Percentiles rank a stretch among this genome's conserved stretches.
Conservation (phyloP, 1,284 basidiomycete genomes). For the Tylopilus sp. region DNA sequence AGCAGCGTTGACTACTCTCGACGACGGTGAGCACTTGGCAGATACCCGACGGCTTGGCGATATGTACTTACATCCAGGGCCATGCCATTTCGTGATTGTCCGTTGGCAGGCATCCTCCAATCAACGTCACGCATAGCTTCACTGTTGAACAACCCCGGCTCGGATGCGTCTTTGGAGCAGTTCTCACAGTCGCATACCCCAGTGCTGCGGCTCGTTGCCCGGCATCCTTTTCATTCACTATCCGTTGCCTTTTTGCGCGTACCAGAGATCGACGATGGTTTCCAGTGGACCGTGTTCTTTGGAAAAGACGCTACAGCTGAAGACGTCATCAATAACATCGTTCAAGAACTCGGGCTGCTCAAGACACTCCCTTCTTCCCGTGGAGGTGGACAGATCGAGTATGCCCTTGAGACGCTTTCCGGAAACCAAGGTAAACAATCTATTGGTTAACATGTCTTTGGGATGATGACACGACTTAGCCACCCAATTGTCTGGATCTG, state of each 20-base stretch:
- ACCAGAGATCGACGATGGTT: conserved; percentile 74
- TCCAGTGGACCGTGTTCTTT: conserved; percentile 60
- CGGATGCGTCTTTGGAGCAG: conserved; percentile 41
- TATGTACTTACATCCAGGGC: conserved; percentile 11
- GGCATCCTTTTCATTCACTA: conserved; percentile 56
- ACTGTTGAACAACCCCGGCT: conserved; percentile 40
- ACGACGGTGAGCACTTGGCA: conserved; percentile 50
- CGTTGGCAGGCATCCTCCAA: conserved; percentile 47
- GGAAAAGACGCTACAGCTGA: conserved; percentile 49
- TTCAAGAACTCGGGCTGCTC: conserved; percentile 66
- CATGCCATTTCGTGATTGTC: conserved; percentile 1
- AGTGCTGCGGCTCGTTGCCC: conserved; percentile 64
- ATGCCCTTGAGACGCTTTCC: conserved; percentile 48
- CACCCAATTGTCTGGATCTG: conserved; percentile 12
- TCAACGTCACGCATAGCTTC: conserved; percentile 46
- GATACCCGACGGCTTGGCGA: background rate
- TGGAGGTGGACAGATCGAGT: conserved; percentile 53
- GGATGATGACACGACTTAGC: conserved; percentile 6
- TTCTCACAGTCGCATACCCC: conserved; percentile 71
- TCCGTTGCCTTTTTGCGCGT: conserved; percentile 62
- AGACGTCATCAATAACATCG: conserved; percentile 50
- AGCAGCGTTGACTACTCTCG: conserved; percentile 56
- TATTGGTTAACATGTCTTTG: background rate
- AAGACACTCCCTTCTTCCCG: conserved; percentile 57
- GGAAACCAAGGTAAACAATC: conserved; percentile 16